phyloP scores from a whole-genome alignment of 2,329 filamentous ascomycete species.

The Colletotrichum theobromicola region DNA sequence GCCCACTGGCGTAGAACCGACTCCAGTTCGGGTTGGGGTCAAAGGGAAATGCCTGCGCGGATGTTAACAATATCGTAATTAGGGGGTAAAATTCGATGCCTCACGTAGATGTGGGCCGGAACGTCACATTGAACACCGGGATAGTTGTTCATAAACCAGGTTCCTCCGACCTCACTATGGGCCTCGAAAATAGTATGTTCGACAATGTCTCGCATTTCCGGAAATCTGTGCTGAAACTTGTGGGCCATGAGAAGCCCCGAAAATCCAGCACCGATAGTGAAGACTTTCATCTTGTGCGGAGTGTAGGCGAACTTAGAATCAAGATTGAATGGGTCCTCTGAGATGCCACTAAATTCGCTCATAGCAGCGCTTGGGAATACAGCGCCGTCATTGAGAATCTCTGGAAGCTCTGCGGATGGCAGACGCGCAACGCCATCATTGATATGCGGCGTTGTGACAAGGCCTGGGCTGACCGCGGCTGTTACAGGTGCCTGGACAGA shows the following conservation, averaged over 20 bases:
- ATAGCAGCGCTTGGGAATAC: background rate
- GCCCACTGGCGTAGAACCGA: slow-evolving; percentile 60
- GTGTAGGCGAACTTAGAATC: slow-evolving; percentile 30
- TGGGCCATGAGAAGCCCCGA: slow-evolving; percentile 38
- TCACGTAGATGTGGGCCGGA: slow-evolving; percentile 27
- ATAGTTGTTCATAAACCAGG: slow-evolving; percentile 37
- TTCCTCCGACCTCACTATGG: slow-evolving; percentile 33
- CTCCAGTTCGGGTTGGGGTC: slow-evolving; percentile 64
- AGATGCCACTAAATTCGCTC: slow-evolving; percentile 1
- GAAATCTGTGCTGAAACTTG: slow-evolving; percentile 38
- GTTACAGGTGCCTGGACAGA: background rate
- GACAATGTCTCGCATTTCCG: slow-evolving; percentile 28
- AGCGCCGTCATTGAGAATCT: background rate
- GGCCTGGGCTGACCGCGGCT: background rate
- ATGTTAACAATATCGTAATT: background rate
- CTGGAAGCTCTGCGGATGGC: slow-evolving; percentile 2
- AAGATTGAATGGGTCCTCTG: slow-evolving; percentile 31
- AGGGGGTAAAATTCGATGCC: background rate
- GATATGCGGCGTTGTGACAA: background rate
- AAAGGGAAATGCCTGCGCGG: slow-evolving; percentile 51
- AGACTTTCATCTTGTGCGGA: slow-evolving; percentile 33
- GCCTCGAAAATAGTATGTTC: slow-evolving; percentile 34
- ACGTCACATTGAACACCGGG: slow-evolving; percentile 32
- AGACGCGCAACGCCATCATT: background rate
- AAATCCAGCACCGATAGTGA: slow-evolving; percentile 38